Evolutionary conservation across 106 monocot genomes (phyloP).

Genomic region (Dioscorea alata): DNA sequence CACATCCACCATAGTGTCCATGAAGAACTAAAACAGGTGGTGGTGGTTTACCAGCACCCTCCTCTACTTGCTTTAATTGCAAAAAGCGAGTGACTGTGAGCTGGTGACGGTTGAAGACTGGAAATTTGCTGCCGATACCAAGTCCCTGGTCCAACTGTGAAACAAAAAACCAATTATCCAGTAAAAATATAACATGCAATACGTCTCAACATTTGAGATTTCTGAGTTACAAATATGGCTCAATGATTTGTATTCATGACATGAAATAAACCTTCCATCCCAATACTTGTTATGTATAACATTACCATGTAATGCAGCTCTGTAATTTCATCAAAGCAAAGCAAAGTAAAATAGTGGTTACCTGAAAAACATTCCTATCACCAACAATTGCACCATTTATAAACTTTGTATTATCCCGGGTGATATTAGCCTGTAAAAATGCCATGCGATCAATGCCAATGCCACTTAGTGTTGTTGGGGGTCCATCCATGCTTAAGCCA

Average conservation of each 20-base stretch:
- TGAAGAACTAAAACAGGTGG: conserved; percentile 87
- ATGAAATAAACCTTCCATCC: too few relatives aligned
- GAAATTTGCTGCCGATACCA: conserved; percentile 80
- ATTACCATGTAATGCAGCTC: too few relatives aligned
- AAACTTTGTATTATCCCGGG: conserved; percentile 91
- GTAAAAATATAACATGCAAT: too few relatives aligned
- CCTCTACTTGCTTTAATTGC: conserved; percentile 70
- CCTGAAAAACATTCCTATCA: conserved; percentile 92
- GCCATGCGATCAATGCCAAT: conserved; percentile 86
- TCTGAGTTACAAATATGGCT: too few relatives aligned
- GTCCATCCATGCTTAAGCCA: conserved; percentile 88
- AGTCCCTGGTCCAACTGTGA: conserved; percentile 94
- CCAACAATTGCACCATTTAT: conserved; percentile 93
- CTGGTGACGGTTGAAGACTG: conserved; percentile 96
- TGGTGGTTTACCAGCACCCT: conserved; percentile 75
- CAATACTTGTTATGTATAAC: too few relatives aligned
- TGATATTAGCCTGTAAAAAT: conserved; percentile 87
- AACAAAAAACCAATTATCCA: neutral
- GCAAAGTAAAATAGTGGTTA: conserved; percentile 13
- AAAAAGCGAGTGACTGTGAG: conserved; percentile 77
- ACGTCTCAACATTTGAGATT: too few relatives aligned
- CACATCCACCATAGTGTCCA: conserved; percentile 95
- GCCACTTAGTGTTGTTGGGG: conserved; percentile 92
- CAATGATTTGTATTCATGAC: too few relatives aligned
- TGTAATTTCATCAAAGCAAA: too few relatives aligned